Evolutionary conservation across 352 stramenopile species (phyloP), one percentile per base, ranked within the genome.

Genomic region (Globisporangium acanthophoron): DNA sequence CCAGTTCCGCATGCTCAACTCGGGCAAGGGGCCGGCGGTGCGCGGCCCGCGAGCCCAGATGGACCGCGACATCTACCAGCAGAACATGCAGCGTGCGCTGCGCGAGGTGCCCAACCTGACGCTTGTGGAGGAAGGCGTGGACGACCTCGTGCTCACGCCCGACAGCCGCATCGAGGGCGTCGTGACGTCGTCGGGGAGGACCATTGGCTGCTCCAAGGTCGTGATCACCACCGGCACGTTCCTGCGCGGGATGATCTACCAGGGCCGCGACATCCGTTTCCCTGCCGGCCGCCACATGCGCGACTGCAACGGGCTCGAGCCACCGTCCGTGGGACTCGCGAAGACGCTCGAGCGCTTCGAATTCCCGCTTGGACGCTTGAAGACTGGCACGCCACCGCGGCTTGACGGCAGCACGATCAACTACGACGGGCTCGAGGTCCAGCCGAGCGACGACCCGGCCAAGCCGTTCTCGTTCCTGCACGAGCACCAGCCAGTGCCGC

Each of bases 161-260:
- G 75, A 75, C n/a, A 65, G 74, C 16, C 62, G 70, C 13, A 77
- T 95, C 33, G 70, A 70, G 18, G 87, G 82, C 41, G 72, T 96
- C 33, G 71, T 88, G 29, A 87, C 76, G 3, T 73, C 74, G 20
- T 81, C 78, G 0, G 83, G 79, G 5, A 66, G 66, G 6, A 68
- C 73, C 15, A 87, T 93, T 45, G 57, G 54, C n/a, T 74, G 70
- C 35, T 61, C 65, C 16, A 73, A 78, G 11, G 88, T 89, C n/a
- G 94, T 99, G 35, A 95, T 99, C 55, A 99, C 96, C 12, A 99
- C 97, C 3, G 97, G 97, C 16, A 99, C 97, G 18, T 99, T 99
- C 69, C 71, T 99, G 18, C 77, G 96, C 15, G 97, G 97, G 18
- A 94, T 97, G 57, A 93, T 98, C 46, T 98, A 98, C 66, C 85